Evolutionary conservation across 345 rosid genomes (phyloP).

Genomic region (Aegle marmelos): DNA sequence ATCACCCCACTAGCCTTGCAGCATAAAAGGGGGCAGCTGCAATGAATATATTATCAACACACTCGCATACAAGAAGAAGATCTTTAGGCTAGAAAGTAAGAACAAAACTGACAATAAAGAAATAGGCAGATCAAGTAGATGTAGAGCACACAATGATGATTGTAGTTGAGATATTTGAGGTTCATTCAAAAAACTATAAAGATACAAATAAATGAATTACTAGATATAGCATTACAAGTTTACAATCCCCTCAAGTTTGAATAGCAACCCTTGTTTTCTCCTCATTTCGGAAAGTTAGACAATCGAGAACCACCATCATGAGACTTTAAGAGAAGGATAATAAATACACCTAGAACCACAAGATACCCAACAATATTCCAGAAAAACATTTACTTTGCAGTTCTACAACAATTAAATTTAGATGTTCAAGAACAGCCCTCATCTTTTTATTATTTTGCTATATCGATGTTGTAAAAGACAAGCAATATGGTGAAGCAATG

Average conservation of each 20-base stretch:
- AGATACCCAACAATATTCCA: background rate
- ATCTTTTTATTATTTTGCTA: background rate
- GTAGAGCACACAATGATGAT: background rate
- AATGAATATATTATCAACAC: constrained; percentile 11
- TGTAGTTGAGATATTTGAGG: background rate
- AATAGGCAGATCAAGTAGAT: background rate
- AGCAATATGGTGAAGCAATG: background rate
- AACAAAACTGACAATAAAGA: background rate
- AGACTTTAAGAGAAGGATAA: background rate
- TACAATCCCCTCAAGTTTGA: background rate
- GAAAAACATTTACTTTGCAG: background rate
- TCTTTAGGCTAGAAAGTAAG: background rate
- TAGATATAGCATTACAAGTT: background rate
- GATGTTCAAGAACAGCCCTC: background rate
- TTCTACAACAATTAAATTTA: background rate
- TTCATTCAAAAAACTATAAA: background rate
- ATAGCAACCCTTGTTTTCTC: background rate
- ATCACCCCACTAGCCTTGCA: constrained; percentile 38
- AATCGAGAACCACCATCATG: background rate
- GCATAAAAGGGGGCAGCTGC: constrained; percentile 30
- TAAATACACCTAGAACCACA: background rate
- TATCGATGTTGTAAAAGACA: background rate
- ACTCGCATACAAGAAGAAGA: background rate
- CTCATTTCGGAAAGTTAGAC: background rate
- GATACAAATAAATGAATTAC: background rate